Conservation (phyloP, 495 filamentous ascomycete genomes). For the Polyplosphaeria fusca region DNA sequence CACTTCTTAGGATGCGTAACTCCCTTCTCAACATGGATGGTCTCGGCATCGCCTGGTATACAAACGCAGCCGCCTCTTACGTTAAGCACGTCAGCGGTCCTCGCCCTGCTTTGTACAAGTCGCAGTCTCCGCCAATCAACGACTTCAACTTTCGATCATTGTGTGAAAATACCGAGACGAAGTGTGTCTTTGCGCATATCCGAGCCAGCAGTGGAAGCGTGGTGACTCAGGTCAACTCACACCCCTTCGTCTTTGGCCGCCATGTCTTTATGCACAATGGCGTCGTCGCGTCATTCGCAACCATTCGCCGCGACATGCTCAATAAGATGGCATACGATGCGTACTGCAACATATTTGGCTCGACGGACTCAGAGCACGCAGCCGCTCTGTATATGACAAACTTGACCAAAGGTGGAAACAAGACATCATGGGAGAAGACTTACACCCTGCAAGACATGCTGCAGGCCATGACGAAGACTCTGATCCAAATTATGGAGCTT, state of each 20-base stretch:
- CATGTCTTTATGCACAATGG: conserved; percentile 54
- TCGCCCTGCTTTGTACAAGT: conserved; percentile 49
- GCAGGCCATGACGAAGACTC: conserved; percentile 43
- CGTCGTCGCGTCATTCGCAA: conserved; percentile 44
- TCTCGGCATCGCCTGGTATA: conserved; percentile 49
- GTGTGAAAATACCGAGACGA: conserved; percentile 45
- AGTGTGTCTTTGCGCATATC: conserved; percentile 47
- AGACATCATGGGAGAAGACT: conserved; percentile 42
- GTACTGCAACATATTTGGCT: conserved; percentile 47
- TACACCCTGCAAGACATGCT: conserved; percentile 43
- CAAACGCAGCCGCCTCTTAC: conserved; percentile 37
- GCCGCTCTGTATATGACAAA: conserved; percentile 52
- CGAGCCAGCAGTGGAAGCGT: conserved; percentile 45
- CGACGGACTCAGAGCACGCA: conserved; percentile 50
- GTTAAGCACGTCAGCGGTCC: conserved; percentile 32
- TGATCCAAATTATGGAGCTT: conserved; percentile 43
- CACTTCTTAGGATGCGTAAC: conserved; percentile 45
- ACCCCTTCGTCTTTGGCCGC: conserved; percentile 52
- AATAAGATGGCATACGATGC: conserved; percentile 43
- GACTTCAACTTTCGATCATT: conserved; percentile 49
- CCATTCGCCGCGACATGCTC: conserved; percentile 44
- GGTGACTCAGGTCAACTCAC: conserved; percentile 48
- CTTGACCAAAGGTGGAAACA: conserved; percentile 37
- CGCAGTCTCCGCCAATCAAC: conserved; percentile 47
- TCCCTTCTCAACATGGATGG: conserved; percentile 51